phyloP scores from a whole-genome alignment of 2,329 filamentous ascomycete species.

The Dactylella cylindrospora region DNA sequence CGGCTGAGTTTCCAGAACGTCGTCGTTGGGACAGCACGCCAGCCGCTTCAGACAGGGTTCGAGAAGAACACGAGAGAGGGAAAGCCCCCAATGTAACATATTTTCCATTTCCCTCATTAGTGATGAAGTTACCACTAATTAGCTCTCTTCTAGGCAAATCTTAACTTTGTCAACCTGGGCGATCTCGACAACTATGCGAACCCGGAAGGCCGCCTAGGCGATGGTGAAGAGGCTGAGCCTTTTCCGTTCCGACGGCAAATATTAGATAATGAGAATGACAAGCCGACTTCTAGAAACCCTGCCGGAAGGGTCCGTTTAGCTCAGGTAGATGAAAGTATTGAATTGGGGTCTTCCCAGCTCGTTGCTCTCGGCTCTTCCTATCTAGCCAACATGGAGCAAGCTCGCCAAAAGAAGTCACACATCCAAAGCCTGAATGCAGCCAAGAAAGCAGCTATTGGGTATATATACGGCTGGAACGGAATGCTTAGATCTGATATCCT shows the following conservation, averaged over 20 bases:
- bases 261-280: background rate
- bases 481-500: slow-evolving; percentile 11
- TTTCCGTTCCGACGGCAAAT: slow-evolving; percentile 11
- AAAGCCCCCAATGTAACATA: too few species aligned
- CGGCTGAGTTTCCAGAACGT: slow-evolving; percentile 3
- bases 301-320: background rate
- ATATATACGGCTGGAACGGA: slow-evolving; percentile 25
- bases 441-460: slow-evolving; percentile 15
- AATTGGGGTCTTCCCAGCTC: slow-evolving; percentile 18
- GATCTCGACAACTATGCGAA: slow-evolving; percentile 10
- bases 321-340: slow-evolving; percentile 5
- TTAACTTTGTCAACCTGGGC: slow-evolving; percentile 9
- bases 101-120: too few species aligned
- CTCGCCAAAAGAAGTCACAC: background rate
- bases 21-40: slow-evolving; percentile 1
- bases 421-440: slow-evolving; percentile 5
- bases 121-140: too few species aligned
- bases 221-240: background rate
- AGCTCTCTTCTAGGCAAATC: too few species aligned
- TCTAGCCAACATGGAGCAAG: slow-evolving; percentile 16
- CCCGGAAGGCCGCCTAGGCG: background rate
- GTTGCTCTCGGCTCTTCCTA: slow-evolving; percentile 19
- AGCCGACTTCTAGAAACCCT: background rate
- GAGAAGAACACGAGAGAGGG: slow-evolving; percentile 32
- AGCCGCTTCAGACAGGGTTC: slow-evolving; percentile 6